Evolutionary conservation across 768 basidiomycete species (phyloP), one percentile per base, ranked within the genome.

Genomic region (Mycena crocata): DNA sequence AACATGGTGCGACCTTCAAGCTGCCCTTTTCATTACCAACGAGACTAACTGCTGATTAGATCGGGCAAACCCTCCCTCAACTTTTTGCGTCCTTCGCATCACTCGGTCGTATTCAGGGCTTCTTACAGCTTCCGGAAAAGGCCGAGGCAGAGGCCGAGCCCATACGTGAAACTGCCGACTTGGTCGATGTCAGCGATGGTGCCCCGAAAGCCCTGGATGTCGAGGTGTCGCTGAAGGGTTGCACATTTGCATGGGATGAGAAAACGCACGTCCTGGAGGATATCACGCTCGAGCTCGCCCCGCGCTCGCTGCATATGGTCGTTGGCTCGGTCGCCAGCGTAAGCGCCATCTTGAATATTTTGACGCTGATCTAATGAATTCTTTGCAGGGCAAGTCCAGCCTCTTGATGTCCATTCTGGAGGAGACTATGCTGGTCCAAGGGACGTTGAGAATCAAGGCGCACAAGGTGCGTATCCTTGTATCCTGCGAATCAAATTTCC

Each of bases 81-180:
- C 45, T 66, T 5, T 61, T 60, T 31, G 64, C 64, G 50, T 55
- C 64, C 1, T 61, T 55, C 5, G 64, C 64, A 5, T 66, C 64
- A 2, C 52, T 66, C 28, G n/a, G 13, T n/a, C 57, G 64, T 24
- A 66, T 66, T 26, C 64, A 66, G 34, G 44, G 37, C 15, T 66
- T 67, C 26, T 35, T 67, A 24, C 65, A 62, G 65, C 52, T 67
- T 21, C 65, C 65, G 21, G 55, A 67, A 40, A 67, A 62, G 56
- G 24, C 58, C 35, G 34, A 40, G 21, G 50, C 58, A 6, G 17
- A 23, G 26, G 49, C 35, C 5, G 34, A n/a, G n/a, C n/a, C 45
- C 26, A 28, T 23, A n/a, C 17, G 37, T 37, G 24, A 24, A 19
- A 50, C 40, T 8, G 30, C 55, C 14, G 55, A 56, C 46, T 34